Conservation (phyloP, 441 rosid genomes). For the Croton laevigatus region DNA sequence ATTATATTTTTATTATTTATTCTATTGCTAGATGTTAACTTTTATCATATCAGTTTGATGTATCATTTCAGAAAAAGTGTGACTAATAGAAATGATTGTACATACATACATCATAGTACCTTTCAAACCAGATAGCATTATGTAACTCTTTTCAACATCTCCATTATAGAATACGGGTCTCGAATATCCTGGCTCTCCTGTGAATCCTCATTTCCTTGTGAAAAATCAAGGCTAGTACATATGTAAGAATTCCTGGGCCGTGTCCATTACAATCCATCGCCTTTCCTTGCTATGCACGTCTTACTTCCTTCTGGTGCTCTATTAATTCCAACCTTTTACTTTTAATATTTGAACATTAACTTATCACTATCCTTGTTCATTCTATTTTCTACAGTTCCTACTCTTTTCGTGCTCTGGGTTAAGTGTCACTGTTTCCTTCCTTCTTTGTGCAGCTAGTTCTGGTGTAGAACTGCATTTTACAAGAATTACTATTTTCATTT, state of each 20-base stretch:
- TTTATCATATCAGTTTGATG: too few relatives aligned
- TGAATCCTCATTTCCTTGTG: slow-evolving; percentile 46
- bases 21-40: too few relatives aligned
- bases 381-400: slow-evolving; percentile 23
- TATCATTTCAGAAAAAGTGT: too few relatives aligned
- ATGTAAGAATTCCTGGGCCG: slow-evolving; percentile 50
- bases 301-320: slow-evolving; percentile 55
- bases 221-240: slow-evolving; percentile 46
- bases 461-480: slow-evolving; percentile 19
- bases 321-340: slow-evolving; percentile 44
- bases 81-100: too few relatives aligned
- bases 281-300: slow-evolving; percentile 51
- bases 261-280: slow-evolving; percentile 44
- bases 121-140: not conserved
- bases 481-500: too few relatives aligned
- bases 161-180: slow-evolving; percentile 30
- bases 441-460: slow-evolving; percentile 24
- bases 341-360: slow-evolving; percentile 15
- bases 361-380: slow-evolving; percentile 13
- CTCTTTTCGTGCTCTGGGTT: slow-evolving; percentile 41
- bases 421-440: slow-evolving; percentile 32
- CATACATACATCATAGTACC: not conserved
- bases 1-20: too few relatives aligned
- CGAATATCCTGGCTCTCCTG: slow-evolving; percentile 39
- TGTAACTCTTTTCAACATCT: slow-evolving; percentile 28